phyloP scores from a whole-genome alignment of 352 stramenopile genomes.

The Globisporangium paddicum region DNA sequence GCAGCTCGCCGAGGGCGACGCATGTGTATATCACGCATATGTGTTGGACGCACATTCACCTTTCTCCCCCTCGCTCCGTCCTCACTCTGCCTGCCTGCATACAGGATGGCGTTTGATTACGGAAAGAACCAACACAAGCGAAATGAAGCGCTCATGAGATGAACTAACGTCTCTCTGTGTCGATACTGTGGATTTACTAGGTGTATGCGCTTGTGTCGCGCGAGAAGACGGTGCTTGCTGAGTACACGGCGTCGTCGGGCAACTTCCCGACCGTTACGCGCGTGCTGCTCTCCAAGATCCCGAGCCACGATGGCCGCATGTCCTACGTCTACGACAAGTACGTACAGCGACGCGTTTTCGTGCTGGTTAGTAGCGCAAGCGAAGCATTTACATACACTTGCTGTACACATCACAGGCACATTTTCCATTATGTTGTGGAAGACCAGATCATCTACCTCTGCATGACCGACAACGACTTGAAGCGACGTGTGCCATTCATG shows the following conservation, averaged over 20 bases:
- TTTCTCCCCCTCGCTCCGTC: neutral
- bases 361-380: neutral
- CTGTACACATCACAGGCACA: constrained; percentile 34
- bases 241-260: constrained; percentile 94
- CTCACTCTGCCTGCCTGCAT: neutral
- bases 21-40: neutral
- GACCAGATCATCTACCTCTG: constrained; percentile 96
- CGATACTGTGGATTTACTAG: constrained; percentile 11
- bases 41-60: neutral
- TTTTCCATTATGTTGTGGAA: constrained; percentile 97
- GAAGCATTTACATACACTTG: neutral
- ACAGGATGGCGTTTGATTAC: neutral
- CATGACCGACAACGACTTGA: constrained; percentile 95
- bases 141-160: neutral
- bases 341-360: constrained; percentile 3
- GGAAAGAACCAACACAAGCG: neutral
- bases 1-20: neutral
- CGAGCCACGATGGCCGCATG: constrained; percentile 91
- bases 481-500: constrained; percentile 95
- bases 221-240: constrained; percentile 97
- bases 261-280: constrained; percentile 98
- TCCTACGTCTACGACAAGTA: constrained; percentile 98
- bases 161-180: neutral
- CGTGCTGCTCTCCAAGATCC: constrained; percentile 97
- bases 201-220: constrained; percentile 97